A percentile compares a stretch with the other conserved stretches of the same genome.
Evolutionary conservation across 1,284 basidiomycete genomes (phyloP).

Genomic region (Cryptococcus amylolentus): DNA sequence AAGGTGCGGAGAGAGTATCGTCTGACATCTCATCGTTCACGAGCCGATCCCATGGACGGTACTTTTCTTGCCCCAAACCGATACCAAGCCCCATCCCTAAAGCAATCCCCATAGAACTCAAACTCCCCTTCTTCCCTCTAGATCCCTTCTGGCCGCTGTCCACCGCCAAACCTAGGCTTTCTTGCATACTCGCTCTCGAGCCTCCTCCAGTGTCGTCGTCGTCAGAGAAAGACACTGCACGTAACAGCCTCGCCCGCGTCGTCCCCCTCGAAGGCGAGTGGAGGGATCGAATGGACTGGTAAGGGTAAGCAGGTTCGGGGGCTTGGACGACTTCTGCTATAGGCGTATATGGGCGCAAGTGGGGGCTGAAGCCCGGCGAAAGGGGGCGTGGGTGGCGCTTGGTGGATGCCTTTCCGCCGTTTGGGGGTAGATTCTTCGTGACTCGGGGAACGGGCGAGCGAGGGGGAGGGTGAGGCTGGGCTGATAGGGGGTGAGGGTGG

Average conservation of each 20-base stretch:
- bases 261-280: too few species aligned
- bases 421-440: not conserved
- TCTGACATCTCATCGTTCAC: not conserved
- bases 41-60: not conserved
- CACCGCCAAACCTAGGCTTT: not conserved
- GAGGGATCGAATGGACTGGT: too few species aligned
- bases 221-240: not conserved
- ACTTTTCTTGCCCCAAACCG: too few species aligned
- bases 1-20: not conserved
- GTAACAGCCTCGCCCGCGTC: too few species aligned
- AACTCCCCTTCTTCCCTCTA: not conserved
- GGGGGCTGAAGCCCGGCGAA: not conserved
- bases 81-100: too few species aligned
- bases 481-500: constrained; percentile 19
- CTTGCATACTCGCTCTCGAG: not conserved
- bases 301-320: too few species aligned
- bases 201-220: not conserved
- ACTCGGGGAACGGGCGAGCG: not conserved
- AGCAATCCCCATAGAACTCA: not conserved
- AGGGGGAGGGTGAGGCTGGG: not conserved
- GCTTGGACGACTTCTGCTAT: too few species aligned
- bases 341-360: too few species aligned
- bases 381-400: not conserved
- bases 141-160: not conserved
- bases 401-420: not conserved